Evolutionary conservation across 164 flowering plant genomes (phyloP), one percentile per base, ranked within the genome.

Genomic region (Macadamia integrifolia): DNA sequence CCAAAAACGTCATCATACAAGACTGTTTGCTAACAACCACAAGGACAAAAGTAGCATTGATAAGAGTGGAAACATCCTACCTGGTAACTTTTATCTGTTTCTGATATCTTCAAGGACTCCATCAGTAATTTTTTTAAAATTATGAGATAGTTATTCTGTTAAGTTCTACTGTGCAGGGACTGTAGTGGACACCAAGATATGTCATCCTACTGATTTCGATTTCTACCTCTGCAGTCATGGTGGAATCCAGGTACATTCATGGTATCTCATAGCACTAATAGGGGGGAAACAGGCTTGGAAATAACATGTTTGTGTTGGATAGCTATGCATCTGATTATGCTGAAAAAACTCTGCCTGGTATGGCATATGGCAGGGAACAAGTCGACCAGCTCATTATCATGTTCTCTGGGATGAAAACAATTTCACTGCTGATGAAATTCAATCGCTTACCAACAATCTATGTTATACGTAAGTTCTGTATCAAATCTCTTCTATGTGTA

Each of bases 371-470:
- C 80, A 90, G 96, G 96, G 96, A 0, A 90, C 96, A 2, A 87
- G 92, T 56, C 62, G 91, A 17, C 96, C 96, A 3, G 89, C 88
- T 49, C 92, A 90, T 73, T 90, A 90, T 69, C 57, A 53, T 53
- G 57, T 53, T 6, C 57, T 53, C 17, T 53, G 57, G 57, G 57
- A 53, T 53, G 57, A 53, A 17, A 53, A 53, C 57, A 53, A 53
- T 53, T 53, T 53, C 18, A 1, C 83, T 8, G 86, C 96, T 1
- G 96, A 90, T 79, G 87, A 72, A 44, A 68, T 90, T n/a, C 92
- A 90, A 60, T 71, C 84, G 23, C 76, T 89, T 35, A 89, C 92
- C 0, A 86, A 87, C 72, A 86, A 89, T 60, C 79, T 89, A 11
- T 89, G 92, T 68, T 89, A 87, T 62, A 89, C 92, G 84, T 89